phyloP scores from a whole-genome alignment of 1,139 yeast genomes.

The Blastobotrys buckinghamii region DNA sequence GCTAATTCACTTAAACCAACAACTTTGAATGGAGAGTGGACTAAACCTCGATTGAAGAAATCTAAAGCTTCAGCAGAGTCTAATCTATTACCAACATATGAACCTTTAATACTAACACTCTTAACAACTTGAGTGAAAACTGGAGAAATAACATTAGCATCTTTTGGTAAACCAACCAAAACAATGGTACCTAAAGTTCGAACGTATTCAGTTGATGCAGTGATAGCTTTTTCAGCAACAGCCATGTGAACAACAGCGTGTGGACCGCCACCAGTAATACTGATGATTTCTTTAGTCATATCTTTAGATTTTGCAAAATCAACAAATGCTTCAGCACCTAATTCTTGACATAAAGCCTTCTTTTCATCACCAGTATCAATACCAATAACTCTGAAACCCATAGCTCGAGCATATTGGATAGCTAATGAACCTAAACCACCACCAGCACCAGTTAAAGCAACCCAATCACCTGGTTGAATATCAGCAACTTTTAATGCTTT shows the following conservation, averaged over 20 bases:
- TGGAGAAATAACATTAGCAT: slow-evolving; percentile 54
- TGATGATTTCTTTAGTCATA: slow-evolving; percentile 44
- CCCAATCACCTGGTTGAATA: slow-evolving; percentile 69
- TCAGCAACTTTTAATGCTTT: slow-evolving; percentile 72
- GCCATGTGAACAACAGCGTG: slow-evolving; percentile 80
- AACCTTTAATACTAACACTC: slow-evolving; percentile 61
- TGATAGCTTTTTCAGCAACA: slow-evolving; percentile 67
- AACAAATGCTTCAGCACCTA: slow-evolving; percentile 67
- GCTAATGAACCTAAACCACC: slow-evolving; percentile 84
- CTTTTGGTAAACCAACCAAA: slow-evolving; percentile 74
- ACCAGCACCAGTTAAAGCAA: slow-evolving; percentile 75
- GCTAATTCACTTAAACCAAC: slow-evolving; percentile 60
- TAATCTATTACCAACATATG: slow-evolving; percentile 77
- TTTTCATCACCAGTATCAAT: slow-evolving; percentile 72
- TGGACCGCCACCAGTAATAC: slow-evolving; percentile 67
- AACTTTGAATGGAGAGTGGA: slow-evolving; percentile 60
- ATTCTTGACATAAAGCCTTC: slow-evolving; percentile 45
- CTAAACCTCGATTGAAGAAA: slow-evolving; percentile 63
- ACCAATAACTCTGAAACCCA: slow-evolving; percentile 73
- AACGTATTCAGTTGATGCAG: slow-evolving; percentile 62
- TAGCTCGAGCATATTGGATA: slow-evolving; percentile 73
- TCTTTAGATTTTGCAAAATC: slow-evolving; percentile 48
- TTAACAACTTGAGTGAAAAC: slow-evolving; percentile 63
- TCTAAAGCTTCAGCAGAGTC: slow-evolving; percentile 75
- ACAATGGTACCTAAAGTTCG: slow-evolving; percentile 75